A percentile compares a stretch with the other conserved stretches of the same genome.
Conservation (phyloP, 345 rosid genomes). For the Arabidopsis suecica region DNA sequence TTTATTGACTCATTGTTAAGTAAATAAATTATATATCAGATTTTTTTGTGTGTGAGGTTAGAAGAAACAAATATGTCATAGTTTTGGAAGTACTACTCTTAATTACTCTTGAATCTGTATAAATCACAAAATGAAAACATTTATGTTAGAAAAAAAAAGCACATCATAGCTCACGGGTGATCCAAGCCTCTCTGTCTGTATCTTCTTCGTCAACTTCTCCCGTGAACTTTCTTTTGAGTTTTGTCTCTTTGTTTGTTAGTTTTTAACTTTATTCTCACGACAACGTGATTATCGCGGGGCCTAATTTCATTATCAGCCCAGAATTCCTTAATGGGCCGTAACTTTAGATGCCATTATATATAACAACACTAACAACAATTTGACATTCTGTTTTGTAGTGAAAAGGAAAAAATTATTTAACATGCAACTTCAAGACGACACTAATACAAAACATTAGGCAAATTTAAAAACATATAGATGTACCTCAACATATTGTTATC, state of each 20-base stretch:
- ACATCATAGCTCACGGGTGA: conserved; percentile 40
- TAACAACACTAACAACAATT: too few species aligned
- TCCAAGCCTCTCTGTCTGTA: conserved; percentile 31
- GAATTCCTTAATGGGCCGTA: background rate
- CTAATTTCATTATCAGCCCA: conserved; percentile 21
- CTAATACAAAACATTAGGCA: background rate
- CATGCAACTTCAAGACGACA: background rate
- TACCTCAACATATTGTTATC: background rate
- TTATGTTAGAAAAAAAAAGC: conserved; percentile 15
- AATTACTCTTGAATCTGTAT: background rate
- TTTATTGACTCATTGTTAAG: background rate
- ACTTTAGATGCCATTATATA: background rate
- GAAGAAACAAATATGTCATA: background rate
- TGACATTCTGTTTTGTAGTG: background rate
- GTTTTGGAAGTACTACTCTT: background rate
- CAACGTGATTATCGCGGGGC: conserved; percentile 6
- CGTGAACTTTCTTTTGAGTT: conserved; percentile 35
- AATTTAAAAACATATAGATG: background rate
- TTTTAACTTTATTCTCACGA: conserved; percentile 32
- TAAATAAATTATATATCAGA: background rate
- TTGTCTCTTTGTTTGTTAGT: conserved; percentile 30
- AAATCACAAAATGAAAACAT: background rate
- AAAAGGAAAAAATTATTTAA: background rate
- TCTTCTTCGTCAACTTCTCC: conserved; percentile 44
- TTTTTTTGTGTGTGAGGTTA: background rate